phyloP scores from a whole-genome alignment of 1,284 basidiomycete species.

The Kalmanozyma brasiliensis region DNA sequence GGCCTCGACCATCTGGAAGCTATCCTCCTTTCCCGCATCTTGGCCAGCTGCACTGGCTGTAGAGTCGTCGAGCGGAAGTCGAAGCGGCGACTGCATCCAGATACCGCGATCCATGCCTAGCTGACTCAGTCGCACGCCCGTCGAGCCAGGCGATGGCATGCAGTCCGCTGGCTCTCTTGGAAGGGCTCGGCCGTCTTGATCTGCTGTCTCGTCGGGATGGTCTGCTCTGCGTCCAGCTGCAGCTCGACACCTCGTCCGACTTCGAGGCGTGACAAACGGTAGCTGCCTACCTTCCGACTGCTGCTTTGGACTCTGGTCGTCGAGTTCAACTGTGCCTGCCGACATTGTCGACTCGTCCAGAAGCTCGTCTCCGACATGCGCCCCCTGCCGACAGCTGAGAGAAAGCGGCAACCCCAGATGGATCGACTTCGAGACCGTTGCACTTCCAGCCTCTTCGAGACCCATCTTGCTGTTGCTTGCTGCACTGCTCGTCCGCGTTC shows the following conservation, averaged over 20 bases:
- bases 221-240: slow-evolving; percentile 11
- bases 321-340: not conserved
- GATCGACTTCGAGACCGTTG: slow-evolving; percentile 2
- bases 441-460: slow-evolving; percentile 2
- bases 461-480: slow-evolving; percentile 14
- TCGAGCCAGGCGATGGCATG: slow-evolving; percentile 13
- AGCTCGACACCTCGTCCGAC: slow-evolving; percentile 9
- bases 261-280: slow-evolving; percentile 26
- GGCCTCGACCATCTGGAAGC: slow-evolving; percentile 5
- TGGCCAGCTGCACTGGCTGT: not conserved
- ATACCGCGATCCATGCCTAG: slow-evolving; percentile 37
- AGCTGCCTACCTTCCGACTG: not conserved
- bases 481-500: slow-evolving; percentile 13
- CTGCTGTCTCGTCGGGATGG: too few species aligned
- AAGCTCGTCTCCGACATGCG: not conserved
- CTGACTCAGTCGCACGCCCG: slow-evolving; percentile 9
- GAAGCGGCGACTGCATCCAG: slow-evolving; percentile 25
- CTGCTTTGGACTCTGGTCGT: not conserved
- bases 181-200: not conserved
- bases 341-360: not conserved
- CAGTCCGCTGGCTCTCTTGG: not conserved
- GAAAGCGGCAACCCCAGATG: slow-evolving; percentile 21
- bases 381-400: not conserved
- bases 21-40: not conserved
- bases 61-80: slow-evolving; percentile 8